These are phyloP conservation scores for Coffea canephora DNA, from an alignment of 257 asterid genomes.

Conservation along the genomic window DNA sequence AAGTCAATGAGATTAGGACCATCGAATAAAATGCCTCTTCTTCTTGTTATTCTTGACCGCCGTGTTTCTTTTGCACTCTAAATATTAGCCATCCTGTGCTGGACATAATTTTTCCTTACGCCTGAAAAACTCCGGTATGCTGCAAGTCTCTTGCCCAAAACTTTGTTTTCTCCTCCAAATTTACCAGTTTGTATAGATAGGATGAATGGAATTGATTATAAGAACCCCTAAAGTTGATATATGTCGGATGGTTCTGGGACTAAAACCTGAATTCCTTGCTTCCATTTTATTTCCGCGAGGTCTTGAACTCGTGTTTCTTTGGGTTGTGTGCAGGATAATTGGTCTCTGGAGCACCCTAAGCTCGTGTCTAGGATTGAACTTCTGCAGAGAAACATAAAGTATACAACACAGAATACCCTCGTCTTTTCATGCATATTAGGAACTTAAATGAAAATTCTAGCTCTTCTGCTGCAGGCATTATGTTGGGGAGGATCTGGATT, in stretches of 20 bases:
- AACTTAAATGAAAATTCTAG: not conserved
- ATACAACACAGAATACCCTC: not conserved
- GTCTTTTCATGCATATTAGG: not conserved
- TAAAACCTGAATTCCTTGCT: too few relatives aligned
- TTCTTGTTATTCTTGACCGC: not conserved
- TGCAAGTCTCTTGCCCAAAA: not conserved
- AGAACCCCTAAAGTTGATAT: not conserved
- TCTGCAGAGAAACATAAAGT: constrained; percentile 70
- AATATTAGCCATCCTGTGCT: not conserved
- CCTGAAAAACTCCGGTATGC: not conserved
- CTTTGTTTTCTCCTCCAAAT: not conserved
- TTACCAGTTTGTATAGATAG: not conserved
- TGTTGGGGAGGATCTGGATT: constrained; percentile 65
- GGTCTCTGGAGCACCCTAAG: constrained; percentile 56
- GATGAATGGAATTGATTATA: too few relatives aligned
- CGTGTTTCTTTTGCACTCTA: too few relatives aligned
- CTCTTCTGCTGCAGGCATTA: constrained; percentile 43
- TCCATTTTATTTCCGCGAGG: not conserved
- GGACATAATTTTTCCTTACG: not conserved
- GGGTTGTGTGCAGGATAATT: constrained; percentile 46
- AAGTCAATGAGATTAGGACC: not conserved
- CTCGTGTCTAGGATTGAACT: constrained; percentile 63
- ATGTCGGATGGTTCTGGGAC: not conserved
- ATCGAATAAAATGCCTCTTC: not conserved
- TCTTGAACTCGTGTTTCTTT: constrained; percentile 4